A percentile compares a stretch with the other conserved stretches of the same genome.
phyloP scores from a whole-genome alignment of 148 eudicot species.

The Silene conica region DNA sequence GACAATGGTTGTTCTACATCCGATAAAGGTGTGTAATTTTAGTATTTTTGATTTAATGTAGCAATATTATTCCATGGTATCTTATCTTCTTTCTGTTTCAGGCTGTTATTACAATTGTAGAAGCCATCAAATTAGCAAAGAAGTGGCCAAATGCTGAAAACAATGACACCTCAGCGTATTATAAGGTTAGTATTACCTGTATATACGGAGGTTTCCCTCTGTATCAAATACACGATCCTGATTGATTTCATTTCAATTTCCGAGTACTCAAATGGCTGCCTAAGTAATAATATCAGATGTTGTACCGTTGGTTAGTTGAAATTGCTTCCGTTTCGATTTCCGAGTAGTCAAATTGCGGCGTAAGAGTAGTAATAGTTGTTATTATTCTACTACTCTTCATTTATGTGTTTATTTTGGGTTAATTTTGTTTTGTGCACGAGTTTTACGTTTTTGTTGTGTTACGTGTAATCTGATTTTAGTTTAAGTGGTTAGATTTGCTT shows the following conservation, averaged over 20 bases:
- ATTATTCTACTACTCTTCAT: too few species aligned
- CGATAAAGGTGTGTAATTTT: slow-evolving; percentile 64
- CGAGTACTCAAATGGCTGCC: slow-evolving; percentile 1
- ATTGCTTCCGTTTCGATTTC: too few species aligned
- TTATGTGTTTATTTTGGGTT: too few species aligned
- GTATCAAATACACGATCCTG: too few species aligned
- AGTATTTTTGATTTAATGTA: slow-evolving; percentile 6
- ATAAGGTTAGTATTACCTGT: slow-evolving; percentile 59
- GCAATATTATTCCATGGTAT: slow-evolving; percentile 6
- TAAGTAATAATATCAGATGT: neutral
- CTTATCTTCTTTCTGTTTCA: slow-evolving; percentile 24
- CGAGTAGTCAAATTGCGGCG: neutral
- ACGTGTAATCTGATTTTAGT: too few species aligned
- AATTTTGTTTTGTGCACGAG: too few species aligned
- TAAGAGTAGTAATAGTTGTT: too few species aligned
- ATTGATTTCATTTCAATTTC: slow-evolving; percentile 9
- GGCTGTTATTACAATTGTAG: slow-evolving; percentile 92
- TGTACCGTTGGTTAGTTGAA: neutral
- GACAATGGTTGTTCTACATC: slow-evolving; percentile 77
- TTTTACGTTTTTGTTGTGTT: too few species aligned
- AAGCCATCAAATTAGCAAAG: slow-evolving; percentile 64
- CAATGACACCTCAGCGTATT: slow-evolving; percentile 52
- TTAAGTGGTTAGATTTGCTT: too few species aligned
- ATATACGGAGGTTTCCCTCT: too few species aligned
- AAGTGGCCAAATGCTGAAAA: slow-evolving; percentile 92